Evolutionary conservation across 192 early-diverging fungal genomes (phyloP), one percentile per base, ranked within the genome.

Genomic region (Linderina pennispora): DNA sequence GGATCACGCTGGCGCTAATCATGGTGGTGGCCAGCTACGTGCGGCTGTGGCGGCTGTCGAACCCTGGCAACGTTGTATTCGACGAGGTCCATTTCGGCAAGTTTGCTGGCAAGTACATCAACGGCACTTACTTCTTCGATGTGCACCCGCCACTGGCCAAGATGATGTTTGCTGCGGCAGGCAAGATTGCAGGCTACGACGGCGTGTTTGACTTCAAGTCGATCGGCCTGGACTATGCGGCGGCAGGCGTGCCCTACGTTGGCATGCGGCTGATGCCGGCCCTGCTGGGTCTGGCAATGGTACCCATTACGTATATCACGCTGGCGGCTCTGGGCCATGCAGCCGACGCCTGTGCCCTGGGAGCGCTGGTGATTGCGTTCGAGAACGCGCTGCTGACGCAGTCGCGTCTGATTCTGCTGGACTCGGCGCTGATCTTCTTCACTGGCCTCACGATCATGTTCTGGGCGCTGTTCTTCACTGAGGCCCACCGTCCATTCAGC

Each of bases 51-150:
- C 25, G 58, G 26, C 58, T 74, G 17, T 61, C 50, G 17, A 63
- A 63, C 43, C 71, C 71, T 2, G 26, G 55, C 26, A 51, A 55
- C 42, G 74, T 74, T 34, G 70, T 74, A 17, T 98, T 98, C 63
- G 93, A 98, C 67, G 95, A 98, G 72, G 95, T 98, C 26, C 95
- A 98, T 45, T 98, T 98, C 76, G 95, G 95, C 47, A 95, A 95
- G 48, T 98, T 95, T 59, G 95, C 93, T 37, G 78, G 80, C 40
- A 78, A 83, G 66, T 97, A 97, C 50, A 74, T 96, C 44, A 82
- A 79, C 34, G 75, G 86, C 16, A 82, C 80, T 5, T 97, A 87
- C 59, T 97, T 83, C 65, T 93, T 97, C 65, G 94, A 97, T 60
- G 91, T 97, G 0, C 94, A 97, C 55, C 94, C 94, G 24, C 92